Evolutionary conservation across 1,284 basidiomycete genomes (phyloP).

Genomic region (Schizophyllum amplum): DNA sequence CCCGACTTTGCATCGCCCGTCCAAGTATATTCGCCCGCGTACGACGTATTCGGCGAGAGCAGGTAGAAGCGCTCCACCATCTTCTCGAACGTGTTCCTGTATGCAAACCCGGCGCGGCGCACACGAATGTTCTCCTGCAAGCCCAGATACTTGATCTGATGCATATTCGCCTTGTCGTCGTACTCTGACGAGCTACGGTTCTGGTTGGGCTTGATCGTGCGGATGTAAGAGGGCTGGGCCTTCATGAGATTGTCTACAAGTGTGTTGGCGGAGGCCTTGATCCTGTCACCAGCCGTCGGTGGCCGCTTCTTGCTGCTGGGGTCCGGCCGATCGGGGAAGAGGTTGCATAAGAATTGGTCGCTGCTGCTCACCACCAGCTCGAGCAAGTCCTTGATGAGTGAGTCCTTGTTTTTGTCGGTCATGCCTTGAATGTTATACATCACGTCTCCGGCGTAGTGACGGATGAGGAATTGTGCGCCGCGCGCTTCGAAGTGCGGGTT

Average conservation of each 20-base stretch:
- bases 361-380: conserved; percentile 79
- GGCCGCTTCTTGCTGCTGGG: conserved; percentile 97
- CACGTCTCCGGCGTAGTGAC: conserved; percentile 97
- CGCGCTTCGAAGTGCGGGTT: conserved; percentile 93
- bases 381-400: conserved; percentile 89
- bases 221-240: conserved; percentile 96
- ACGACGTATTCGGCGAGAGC: conserved; percentile 90
- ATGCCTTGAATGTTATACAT: conserved; percentile 97
- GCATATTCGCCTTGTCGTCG: conserved; percentile 89
- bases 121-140: conserved; percentile 98
- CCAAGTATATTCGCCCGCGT: conserved; percentile 99
- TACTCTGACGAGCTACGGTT: conserved; percentile 92
- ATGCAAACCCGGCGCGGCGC: conserved; percentile 95
- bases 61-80: conserved; percentile 99
- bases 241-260: conserved; percentile 96
- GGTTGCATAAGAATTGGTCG: conserved; percentile 78
- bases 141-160: conserved; percentile 99
- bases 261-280: conserved; percentile 93
- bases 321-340: conserved; percentile 95
- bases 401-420: conserved; percentile 99
- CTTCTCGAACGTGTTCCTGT: conserved; percentile 96
- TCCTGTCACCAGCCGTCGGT: conserved; percentile 96
- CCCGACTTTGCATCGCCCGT: conserved; percentile 85
- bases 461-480: conserved; percentile 84
- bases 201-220: conserved; percentile 99